phyloP scores from a whole-genome alignment of 345 rosid genomes.

The Raphanus sativus region DNA sequence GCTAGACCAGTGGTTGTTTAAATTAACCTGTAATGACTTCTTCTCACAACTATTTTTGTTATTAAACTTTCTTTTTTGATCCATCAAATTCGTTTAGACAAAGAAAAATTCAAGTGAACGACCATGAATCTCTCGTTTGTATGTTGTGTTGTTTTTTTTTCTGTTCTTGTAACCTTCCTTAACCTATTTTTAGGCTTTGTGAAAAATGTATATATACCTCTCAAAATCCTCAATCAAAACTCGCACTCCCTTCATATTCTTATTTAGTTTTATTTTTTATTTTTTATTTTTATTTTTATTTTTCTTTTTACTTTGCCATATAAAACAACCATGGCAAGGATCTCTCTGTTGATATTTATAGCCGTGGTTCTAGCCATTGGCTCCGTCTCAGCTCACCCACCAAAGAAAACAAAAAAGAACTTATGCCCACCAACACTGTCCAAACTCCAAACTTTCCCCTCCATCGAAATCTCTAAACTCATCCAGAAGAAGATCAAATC shows the following conservation, averaged over 20 bases:
- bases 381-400: slow-evolving; percentile 30
- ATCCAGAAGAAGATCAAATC: neutral
- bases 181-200: slow-evolving; percentile 15
- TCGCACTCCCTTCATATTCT: slow-evolving; percentile 30
- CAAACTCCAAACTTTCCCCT: slow-evolving; percentile 23
- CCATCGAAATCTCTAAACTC: neutral
- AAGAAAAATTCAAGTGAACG: slow-evolving; percentile 6
- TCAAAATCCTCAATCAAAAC: slow-evolving; percentile 8
- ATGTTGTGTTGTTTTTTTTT: neutral
- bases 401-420: slow-evolving; percentile 3
- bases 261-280: neutral
- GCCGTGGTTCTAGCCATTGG: slow-evolving; percentile 30
- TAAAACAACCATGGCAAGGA: slow-evolving; percentile 41
- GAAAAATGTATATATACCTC: slow-evolving; percentile 22
- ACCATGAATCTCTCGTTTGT: slow-evolving; percentile 26
- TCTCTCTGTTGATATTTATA: slow-evolving; percentile 36
- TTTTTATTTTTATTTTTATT: neutral
- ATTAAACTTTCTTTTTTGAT: neutral
- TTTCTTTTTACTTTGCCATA: neutral
- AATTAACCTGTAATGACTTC: neutral
- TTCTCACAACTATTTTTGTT: neutral
- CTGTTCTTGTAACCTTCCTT: slow-evolving; percentile 1
- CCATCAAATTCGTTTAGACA: neutral
- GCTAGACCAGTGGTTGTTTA: neutral
- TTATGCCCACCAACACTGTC: slow-evolving; percentile 19